Percentiles rank a stretch among this genome's conserved stretches.
These are phyloP conservation scores for Spergularia bocconei DNA, from an alignment of 148 eudicot genomes.

Conservation along the genomic window DNA sequence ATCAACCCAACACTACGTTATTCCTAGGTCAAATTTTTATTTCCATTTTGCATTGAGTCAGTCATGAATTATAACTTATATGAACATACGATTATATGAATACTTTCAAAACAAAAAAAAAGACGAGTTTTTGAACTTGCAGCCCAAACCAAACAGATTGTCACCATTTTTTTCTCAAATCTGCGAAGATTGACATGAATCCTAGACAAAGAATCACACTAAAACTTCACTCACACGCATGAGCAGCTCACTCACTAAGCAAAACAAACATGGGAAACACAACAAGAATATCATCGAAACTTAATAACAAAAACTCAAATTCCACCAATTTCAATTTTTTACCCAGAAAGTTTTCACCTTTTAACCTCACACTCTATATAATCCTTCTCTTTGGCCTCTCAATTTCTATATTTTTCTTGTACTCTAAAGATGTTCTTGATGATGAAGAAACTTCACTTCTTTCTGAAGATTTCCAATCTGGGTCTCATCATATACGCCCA, in stretches of 20 bases:
- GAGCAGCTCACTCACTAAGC: not conserved
- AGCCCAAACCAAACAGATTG: too few species aligned
- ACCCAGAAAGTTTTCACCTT: constrained; percentile 32
- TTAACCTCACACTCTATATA: constrained; percentile 30
- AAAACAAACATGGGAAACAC: not conserved
- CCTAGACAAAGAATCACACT: not conserved
- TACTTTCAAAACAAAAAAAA: too few species aligned
- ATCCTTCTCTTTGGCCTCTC: constrained; percentile 38
- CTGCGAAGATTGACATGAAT: too few species aligned
- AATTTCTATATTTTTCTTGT: constrained; percentile 33
- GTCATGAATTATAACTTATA: too few species aligned
- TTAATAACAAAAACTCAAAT: constrained; percentile 1
- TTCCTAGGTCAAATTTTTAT: too few species aligned
- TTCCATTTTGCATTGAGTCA: too few species aligned
- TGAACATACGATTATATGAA: too few species aligned
- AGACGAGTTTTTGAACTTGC: too few species aligned
- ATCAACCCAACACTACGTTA: too few species aligned
- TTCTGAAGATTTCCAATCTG: constrained; percentile 20
- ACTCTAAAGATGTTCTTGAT: constrained; percentile 34
- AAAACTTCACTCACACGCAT: not conserved
- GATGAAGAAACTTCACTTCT: constrained; percentile 31
- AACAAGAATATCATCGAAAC: constrained; percentile 14
- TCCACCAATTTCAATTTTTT: constrained; percentile 18
- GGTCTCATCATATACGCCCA: constrained; percentile 17
- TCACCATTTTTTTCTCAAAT: too few species aligned